A percentile compares a stretch with the other conserved stretches of the same genome.
Conservation (phyloP, 2,329 filamentous ascomycete species). For the Exophiala xenobiotica region DNA sequence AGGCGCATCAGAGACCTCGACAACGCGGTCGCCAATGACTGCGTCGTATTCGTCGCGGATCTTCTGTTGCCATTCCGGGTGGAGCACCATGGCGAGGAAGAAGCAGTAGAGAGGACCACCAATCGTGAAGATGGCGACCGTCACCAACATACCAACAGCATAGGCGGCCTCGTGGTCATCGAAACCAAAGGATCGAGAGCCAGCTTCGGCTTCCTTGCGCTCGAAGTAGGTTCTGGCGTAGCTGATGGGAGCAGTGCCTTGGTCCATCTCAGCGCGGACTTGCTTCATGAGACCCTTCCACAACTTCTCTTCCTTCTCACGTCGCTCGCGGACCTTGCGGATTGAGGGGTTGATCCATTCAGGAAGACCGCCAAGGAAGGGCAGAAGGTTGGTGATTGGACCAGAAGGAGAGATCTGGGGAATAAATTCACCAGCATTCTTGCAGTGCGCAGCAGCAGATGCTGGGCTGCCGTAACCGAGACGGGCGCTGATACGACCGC, state of each 20-base stretch:
- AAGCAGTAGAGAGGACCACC: constrained; percentile 32
- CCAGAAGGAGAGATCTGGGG: constrained; percentile 33
- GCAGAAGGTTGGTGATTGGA: constrained; percentile 30
- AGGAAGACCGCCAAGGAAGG: constrained; percentile 30
- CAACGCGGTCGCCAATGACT: constrained; percentile 43
- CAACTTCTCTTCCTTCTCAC: constrained; percentile 33
- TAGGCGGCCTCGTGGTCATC: constrained; percentile 35
- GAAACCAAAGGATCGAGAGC: constrained; percentile 24
- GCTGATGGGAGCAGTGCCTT: constrained; percentile 29
- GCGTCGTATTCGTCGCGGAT: constrained; percentile 41
- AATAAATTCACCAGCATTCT: constrained; percentile 33
- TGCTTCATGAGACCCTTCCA: constrained; percentile 33
- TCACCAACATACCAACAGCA: constrained; percentile 32
- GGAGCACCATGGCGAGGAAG: constrained; percentile 47
- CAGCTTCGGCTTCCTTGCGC: constrained; percentile 27
- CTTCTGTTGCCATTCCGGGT: constrained; percentile 49
- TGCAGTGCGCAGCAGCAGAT: constrained; percentile 31
- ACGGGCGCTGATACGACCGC: constrained; percentile 29
- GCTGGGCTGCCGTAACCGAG: constrained; percentile 30
- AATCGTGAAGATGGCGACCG: constrained; percentile 32
- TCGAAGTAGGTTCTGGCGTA: constrained; percentile 31
- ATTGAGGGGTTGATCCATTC: constrained; percentile 32
- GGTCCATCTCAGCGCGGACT: constrained; percentile 28
- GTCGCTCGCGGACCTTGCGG: constrained; percentile 28
- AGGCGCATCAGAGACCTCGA: constrained; percentile 44